phyloP scores from a whole-genome alignment of 83 land plant genomes.

The Diphasiastrum complanatum region DNA sequence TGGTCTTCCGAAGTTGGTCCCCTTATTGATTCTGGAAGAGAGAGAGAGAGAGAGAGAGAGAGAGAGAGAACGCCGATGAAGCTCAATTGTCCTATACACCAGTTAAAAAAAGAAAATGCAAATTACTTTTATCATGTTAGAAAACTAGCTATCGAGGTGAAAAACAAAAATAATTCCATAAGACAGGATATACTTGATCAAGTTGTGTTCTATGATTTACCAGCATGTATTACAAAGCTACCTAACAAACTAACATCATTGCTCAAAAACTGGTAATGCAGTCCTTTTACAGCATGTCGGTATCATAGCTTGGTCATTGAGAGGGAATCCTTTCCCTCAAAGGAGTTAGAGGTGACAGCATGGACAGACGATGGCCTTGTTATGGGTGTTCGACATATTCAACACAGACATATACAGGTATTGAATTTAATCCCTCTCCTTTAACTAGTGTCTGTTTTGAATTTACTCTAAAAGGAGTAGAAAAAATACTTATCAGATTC shows the following conservation, averaged over 20 bases:
- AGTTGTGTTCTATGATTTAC: too few relatives aligned
- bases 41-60: too few relatives aligned
- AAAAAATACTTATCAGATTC: background rate
- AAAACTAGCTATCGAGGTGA: too few relatives aligned
- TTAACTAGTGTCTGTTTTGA: too few relatives aligned
- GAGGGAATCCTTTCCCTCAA: slow-evolving; percentile 64
- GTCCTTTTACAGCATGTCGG: slow-evolving; percentile 88
- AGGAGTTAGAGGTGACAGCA: slow-evolving; percentile 83
- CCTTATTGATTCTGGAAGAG: background rate
- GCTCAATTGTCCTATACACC: too few relatives aligned
- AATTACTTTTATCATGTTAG: too few relatives aligned
- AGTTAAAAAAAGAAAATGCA: too few relatives aligned
- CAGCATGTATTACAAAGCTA: background rate
- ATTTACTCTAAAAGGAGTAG: background rate
- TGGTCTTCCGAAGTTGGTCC: slow-evolving; percentile 76
- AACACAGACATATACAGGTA: slow-evolving; percentile 64
- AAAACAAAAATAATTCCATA: too few relatives aligned
- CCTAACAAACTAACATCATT: background rate
- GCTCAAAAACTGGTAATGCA: slow-evolving; percentile 20
- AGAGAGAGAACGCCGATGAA: too few relatives aligned
- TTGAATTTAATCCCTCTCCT: too few relatives aligned
- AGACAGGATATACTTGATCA: too few relatives aligned
- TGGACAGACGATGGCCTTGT: slow-evolving; percentile 92
- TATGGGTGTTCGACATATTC: slow-evolving; percentile 90
- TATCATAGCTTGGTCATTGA: slow-evolving; percentile 97